These are phyloP conservation scores for Saccharomycopsis sp. DNA, from an alignment of 805 yeast genomes.

Conservation along the genomic window DNA sequence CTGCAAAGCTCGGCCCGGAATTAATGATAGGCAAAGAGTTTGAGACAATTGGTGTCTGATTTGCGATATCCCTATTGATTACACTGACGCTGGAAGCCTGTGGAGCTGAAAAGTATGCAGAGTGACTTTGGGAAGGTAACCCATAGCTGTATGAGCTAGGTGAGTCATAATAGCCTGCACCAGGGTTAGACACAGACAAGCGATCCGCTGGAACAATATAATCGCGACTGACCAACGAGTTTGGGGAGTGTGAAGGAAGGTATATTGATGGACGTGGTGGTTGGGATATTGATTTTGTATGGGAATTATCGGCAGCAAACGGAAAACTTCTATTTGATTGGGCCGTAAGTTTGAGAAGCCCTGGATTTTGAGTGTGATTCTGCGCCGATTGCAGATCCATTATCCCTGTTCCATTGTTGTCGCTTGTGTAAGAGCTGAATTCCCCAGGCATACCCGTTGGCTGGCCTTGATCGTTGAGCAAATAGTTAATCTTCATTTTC, in stretches of 20 bases:
- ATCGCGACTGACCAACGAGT: not conserved
- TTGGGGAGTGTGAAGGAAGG: not conserved
- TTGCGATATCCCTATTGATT: not conserved
- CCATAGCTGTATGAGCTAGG: not conserved
- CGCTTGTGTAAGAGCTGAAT: not conserved
- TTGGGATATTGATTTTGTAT: too few species aligned
- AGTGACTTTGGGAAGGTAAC: not conserved
- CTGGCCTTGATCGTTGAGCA: not conserved
- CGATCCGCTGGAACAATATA: not conserved
- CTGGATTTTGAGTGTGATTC: not conserved
- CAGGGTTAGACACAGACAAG: not conserved
- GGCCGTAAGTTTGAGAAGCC: not conserved
- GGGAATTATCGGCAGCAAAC: too few species aligned
- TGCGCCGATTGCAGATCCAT: not conserved
- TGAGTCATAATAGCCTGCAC: not conserved
- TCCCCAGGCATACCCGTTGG: not conserved
- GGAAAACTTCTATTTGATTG: too few species aligned
- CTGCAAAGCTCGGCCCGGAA: not conserved
- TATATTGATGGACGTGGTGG: too few species aligned
- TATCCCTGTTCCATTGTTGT: too few species aligned
- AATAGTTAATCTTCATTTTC: not conserved
- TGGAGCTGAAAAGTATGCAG: not conserved
- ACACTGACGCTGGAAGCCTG: not conserved
- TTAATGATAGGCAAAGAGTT: not conserved
- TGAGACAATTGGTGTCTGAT: not conserved